phyloP scores from a whole-genome alignment of 106 monocot genomes.

The Xerophyta viscosa region DNA sequence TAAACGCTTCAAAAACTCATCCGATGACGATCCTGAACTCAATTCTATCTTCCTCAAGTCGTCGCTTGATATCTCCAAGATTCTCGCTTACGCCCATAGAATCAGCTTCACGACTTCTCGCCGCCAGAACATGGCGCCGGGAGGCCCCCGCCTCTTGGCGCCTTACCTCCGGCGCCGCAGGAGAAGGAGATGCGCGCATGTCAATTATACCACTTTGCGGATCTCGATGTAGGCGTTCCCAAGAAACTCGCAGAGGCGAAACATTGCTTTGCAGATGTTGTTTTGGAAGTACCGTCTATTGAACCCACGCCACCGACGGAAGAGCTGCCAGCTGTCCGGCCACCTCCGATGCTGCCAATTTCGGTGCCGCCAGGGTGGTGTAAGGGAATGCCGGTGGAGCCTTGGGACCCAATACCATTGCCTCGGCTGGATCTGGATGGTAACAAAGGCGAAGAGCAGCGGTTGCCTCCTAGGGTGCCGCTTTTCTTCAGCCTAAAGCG shows the following conservation, averaged over 20 bases:
- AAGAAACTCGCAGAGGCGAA: slow-evolving; percentile 28
- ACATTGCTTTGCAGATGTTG: slow-evolving; percentile 17
- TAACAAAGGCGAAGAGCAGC: slow-evolving; percentile 29
- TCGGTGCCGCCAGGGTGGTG: slow-evolving; percentile 53
- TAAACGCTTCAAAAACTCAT: slow-evolving; percentile 11
- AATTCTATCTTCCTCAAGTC: slow-evolving; percentile 18
- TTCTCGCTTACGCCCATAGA: slow-evolving; percentile 74
- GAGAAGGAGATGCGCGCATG: slow-evolving; percentile 97
- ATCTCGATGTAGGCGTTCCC: slow-evolving; percentile 65
- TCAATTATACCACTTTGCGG: slow-evolving; percentile 71
- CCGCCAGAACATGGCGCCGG: slow-evolving; percentile 93
- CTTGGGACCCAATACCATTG: slow-evolving; percentile 71
- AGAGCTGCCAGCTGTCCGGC: slow-evolving; percentile 14
- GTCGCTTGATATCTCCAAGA: slow-evolving; percentile 47
- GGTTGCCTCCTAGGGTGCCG: slow-evolving; percentile 10
- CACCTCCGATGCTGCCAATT: slow-evolving; percentile 36
- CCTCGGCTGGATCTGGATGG: slow-evolving; percentile 37
- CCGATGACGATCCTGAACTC: background rate
- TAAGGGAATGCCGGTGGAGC: slow-evolving; percentile 72
- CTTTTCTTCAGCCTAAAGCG: slow-evolving; percentile 19
- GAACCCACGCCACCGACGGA: slow-evolving; percentile 61
- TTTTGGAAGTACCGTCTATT: slow-evolving; percentile 24
- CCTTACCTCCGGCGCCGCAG: slow-evolving; percentile 90
- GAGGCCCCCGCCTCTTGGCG: slow-evolving; percentile 68
- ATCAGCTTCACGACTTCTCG: slow-evolving; percentile 98